These are phyloP conservation scores for Sporothrix dimorphospora DNA, from an alignment of 2,329 filamentous ascomycete species.

Conservation along the genomic window DNA sequence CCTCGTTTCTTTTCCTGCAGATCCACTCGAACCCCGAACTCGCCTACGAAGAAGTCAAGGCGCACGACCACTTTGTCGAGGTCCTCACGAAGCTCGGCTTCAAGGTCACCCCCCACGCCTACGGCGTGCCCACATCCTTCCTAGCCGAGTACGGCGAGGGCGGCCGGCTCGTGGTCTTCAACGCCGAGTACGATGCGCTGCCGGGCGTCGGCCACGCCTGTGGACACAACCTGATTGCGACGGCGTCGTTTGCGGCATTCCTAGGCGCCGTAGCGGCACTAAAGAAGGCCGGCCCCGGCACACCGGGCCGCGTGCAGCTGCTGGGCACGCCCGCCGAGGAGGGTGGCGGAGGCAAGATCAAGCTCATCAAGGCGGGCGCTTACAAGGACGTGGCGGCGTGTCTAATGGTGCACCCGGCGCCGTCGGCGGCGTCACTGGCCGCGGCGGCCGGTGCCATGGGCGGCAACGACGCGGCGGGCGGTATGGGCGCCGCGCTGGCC, in stretches of 20 bases:
- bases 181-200: constrained; percentile 39
- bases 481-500: constrained; percentile 27
- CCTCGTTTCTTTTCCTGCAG: constrained; percentile 12
- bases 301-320: constrained; percentile 38
- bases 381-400: constrained; percentile 44
- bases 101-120: constrained; percentile 51
- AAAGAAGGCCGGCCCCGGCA: constrained; percentile 25
- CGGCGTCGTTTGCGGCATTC: constrained; percentile 42
- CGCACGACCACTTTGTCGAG: constrained; percentile 52
- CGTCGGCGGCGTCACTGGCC: constrained; percentile 2
- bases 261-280: constrained; percentile 40
- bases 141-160: constrained; percentile 40
- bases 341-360: constrained; percentile 49
- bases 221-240: constrained; percentile 50
- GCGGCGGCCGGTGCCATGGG: background rate
- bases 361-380: constrained; percentile 48
- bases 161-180: constrained; percentile 34
- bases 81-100: constrained; percentile 50
- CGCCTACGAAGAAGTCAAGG: constrained; percentile 53
- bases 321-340: constrained; percentile 52
- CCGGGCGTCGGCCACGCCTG: constrained; percentile 47
- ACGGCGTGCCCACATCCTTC: constrained; percentile 56
- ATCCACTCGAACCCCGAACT: constrained; percentile 52
- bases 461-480: background rate
- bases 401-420: constrained; percentile 48